These are phyloP conservation scores for Papiliotrema flavescens DNA, from an alignment of 1,284 basidiomycete species.

Conservation along the genomic window DNA sequence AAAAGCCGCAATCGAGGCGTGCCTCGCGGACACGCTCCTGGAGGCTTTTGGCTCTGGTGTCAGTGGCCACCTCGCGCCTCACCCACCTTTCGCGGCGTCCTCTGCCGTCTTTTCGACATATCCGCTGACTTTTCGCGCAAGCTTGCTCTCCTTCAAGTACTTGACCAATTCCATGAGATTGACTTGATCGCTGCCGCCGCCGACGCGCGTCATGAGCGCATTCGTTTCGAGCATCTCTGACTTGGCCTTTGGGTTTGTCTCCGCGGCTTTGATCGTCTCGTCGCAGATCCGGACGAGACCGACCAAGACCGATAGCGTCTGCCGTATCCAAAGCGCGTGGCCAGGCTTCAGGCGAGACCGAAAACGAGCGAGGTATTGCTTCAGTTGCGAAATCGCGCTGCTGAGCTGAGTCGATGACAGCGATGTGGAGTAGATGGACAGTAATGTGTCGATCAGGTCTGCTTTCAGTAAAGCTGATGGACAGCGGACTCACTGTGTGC, in stretches of 20 bases:
- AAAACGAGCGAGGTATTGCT: constrained; percentile 75
- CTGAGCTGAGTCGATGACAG: constrained; percentile 61
- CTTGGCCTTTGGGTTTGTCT: constrained; percentile 30
- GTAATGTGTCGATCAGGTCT: constrained; percentile 83
- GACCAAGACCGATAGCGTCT: constrained; percentile 68
- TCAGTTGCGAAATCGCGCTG: constrained; percentile 71
- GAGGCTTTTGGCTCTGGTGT: constrained; percentile 8
- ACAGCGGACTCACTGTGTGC: constrained; percentile 75
- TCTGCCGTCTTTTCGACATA: constrained; percentile 69
- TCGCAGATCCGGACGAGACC: constrained; percentile 61
- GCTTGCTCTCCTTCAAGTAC: constrained; percentile 83
- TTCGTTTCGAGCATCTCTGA: constrained; percentile 46
- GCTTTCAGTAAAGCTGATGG: not conserved
- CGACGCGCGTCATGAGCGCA: constrained; percentile 64
- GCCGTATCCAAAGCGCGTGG: constrained; percentile 76
- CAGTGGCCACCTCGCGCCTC: not conserved
- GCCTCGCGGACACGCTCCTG: constrained; percentile 18
- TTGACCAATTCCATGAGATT: constrained; percentile 79
- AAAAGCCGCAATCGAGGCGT: constrained; percentile 65
- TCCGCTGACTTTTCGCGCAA: constrained; percentile 65
- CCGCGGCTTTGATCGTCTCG: constrained; percentile 51
- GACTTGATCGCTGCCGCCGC: constrained; percentile 60
- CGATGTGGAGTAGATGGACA: constrained; percentile 75
- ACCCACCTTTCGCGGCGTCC: constrained; percentile 52
- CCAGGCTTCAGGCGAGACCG: constrained; percentile 65